phyloP scores from a whole-genome alignment of 805 yeast species.

The Komagataella populi region DNA sequence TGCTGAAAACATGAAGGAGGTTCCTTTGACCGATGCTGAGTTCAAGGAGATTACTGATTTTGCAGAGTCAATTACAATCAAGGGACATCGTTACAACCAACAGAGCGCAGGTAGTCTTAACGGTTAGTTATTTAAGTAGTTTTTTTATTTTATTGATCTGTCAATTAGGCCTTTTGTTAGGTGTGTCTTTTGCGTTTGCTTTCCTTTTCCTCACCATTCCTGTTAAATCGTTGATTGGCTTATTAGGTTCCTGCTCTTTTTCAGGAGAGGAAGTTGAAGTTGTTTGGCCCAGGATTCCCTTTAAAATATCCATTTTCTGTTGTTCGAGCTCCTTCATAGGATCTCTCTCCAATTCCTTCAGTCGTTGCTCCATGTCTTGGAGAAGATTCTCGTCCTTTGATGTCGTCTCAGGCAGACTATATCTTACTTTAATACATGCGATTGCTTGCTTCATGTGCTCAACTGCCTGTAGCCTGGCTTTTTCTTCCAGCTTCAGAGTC shows the following conservation, averaged over 20 bases:
- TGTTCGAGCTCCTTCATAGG: constrained; percentile 33
- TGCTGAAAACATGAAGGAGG: constrained; percentile 38
- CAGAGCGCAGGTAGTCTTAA: background rate
- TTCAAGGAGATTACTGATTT: constrained; percentile 36
- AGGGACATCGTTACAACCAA: constrained; percentile 26
- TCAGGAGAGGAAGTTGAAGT: constrained; percentile 10
- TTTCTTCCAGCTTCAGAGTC: constrained; percentile 36
- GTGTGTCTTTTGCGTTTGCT: background rate
- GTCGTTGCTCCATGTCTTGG: constrained; percentile 40
- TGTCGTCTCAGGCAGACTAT: constrained; percentile 12
- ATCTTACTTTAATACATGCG: constrained; percentile 25
- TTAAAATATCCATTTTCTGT: constrained; percentile 38
- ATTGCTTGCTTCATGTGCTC: constrained; percentile 24
- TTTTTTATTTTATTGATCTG: background rate
- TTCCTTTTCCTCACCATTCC: constrained; percentile 43
- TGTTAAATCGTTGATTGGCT: constrained; percentile 46
- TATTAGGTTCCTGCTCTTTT: constrained; percentile 2
- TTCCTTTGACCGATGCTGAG: constrained; percentile 41
- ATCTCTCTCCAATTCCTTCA: constrained; percentile 38
- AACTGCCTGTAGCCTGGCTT: constrained; percentile 25
- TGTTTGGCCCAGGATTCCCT: constrained; percentile 42
- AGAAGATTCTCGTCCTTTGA: constrained; percentile 32
- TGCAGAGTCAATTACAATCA: constrained; percentile 26
- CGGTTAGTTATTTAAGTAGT: background rate
- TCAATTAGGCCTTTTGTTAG: background rate